A percentile compares a stretch with the other conserved stretches of the same genome.
Conservation (phyloP, 768 basidiomycete species). For the Trametopsis cervina region DNA sequence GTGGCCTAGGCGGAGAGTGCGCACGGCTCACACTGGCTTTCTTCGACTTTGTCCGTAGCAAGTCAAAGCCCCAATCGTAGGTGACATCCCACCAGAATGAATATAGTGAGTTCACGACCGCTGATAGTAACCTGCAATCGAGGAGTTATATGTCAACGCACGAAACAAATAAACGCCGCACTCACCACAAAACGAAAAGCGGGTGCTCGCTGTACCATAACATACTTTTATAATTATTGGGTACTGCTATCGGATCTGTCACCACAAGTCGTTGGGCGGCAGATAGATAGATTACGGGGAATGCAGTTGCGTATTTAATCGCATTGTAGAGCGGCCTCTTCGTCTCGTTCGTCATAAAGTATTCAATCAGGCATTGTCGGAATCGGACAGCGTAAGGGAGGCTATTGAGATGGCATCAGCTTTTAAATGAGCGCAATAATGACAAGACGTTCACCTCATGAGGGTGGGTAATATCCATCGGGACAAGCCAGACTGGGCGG, state of each 20-base stretch:
- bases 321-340: slow-evolving; percentile 83
- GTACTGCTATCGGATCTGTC: slow-evolving; percentile 45
- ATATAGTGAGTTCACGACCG: slow-evolving; percentile 83
- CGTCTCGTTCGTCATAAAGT: slow-evolving; percentile 56
- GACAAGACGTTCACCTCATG: slow-evolving; percentile 64
- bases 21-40: slow-evolving; percentile 13
- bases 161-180: background rate
- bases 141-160: background rate
- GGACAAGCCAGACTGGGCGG: slow-evolving; percentile 53
- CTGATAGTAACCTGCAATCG: slow-evolving; percentile 68
- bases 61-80: slow-evolving; percentile 91
- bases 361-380: slow-evolving; percentile 91
- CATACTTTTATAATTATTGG: slow-evolving; percentile 36
- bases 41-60: slow-evolving; percentile 36
- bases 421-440: slow-evolving; percentile 3
- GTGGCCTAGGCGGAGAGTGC: slow-evolving; percentile 32
- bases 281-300: slow-evolving; percentile 93
- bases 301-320: slow-evolving; percentile 92
- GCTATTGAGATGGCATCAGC: slow-evolving; percentile 35
- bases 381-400: slow-evolving; percentile 88
- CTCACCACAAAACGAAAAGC: slow-evolving; percentile 82
- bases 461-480: slow-evolving; percentile 77
- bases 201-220: slow-evolving; percentile 72
- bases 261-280: slow-evolving; percentile 78
- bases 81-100: slow-evolving; percentile 99